phyloP scores from a whole-genome alignment of 2,329 filamentous ascomycete genomes.

The Apiospora rasikravindrae region DNA sequence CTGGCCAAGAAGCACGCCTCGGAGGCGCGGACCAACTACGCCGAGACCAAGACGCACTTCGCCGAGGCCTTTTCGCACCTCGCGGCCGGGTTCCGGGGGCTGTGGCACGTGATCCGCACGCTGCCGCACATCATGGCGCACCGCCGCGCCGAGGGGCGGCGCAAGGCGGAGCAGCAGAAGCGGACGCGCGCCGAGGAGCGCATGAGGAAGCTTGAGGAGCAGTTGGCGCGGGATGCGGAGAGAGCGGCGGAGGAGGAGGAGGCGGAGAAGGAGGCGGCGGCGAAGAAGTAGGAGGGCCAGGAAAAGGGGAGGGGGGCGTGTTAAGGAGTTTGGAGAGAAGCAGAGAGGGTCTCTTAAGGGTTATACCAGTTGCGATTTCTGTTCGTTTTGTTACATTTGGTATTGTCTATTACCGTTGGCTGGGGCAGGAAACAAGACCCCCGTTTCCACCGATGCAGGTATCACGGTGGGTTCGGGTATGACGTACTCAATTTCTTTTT shows the following conservation, averaged over 20 bases:
- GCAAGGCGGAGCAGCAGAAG: not conserved
- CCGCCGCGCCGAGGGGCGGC: not conserved
- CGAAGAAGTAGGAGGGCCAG: not conserved
- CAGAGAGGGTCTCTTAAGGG: not conserved
- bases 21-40: not conserved
- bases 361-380: not conserved
- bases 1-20: constrained; percentile 13
- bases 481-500: not conserved
- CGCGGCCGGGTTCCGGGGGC: not conserved
- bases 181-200: constrained; percentile 6
- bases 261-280: not conserved
- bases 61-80: constrained; percentile 5
- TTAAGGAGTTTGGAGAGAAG: not conserved
- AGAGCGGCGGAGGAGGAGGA: not conserved
- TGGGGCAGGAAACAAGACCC: too few species aligned
- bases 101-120: not conserved
- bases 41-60: constrained; percentile 16
- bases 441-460: not conserved
- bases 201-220: constrained; percentile 18
- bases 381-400: not conserved
- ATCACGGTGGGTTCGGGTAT: not conserved
- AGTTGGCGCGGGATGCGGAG: not conserved
- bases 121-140: constrained; percentile 13
- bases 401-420: not conserved
- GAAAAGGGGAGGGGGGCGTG: too few species aligned